phyloP scores from a whole-genome alignment of 768 basidiomycete genomes.

The Rhodosporidiobolus sp. region DNA sequence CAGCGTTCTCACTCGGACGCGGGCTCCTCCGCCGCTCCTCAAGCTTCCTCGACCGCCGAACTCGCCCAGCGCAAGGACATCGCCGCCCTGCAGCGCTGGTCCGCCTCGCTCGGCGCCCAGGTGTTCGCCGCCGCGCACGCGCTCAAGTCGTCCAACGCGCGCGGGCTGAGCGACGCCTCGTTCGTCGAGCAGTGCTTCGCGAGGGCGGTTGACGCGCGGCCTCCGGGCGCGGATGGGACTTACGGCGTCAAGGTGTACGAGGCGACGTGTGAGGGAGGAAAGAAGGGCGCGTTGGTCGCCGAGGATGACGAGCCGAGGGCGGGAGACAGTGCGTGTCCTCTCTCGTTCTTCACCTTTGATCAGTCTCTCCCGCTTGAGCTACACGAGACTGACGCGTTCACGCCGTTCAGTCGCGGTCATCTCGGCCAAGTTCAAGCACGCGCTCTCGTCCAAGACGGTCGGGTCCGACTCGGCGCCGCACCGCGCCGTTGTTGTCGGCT shows the following conservation, averaged over 20 bases:
- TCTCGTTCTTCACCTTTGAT: neutral
- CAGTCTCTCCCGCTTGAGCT: neutral
- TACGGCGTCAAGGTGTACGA: conserved; percentile 31
- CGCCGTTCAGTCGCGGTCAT: conserved; percentile 16
- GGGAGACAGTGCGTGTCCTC: conserved; percentile 32
- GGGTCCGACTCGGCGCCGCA: conserved; percentile 8
- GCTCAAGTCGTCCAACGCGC: neutral
- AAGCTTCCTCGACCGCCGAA: neutral
- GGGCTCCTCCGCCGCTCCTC: too few relatives aligned
- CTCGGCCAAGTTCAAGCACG: conserved; percentile 37
- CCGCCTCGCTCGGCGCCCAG: conserved; percentile 33
- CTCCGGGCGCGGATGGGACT: neutral
- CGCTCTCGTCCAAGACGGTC: conserved; percentile 27
- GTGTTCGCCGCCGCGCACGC: conserved; percentile 37
- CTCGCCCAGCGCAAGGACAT: neutral
- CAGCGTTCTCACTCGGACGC: neutral
- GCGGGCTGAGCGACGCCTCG: conserved; percentile 7
- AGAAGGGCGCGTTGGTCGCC: conserved; percentile 14
- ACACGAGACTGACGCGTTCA: neutral
- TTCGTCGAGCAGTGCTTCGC: conserved; percentile 25
- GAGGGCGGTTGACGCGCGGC: conserved; percentile 18
- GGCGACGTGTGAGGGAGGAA: conserved; percentile 19
- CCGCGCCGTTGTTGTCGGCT: conserved; percentile 34
- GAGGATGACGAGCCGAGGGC: conserved; percentile 29
- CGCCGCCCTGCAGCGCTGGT: conserved; percentile 3